Base-by-base conservation (phyloP, 768 basidiomycete species). In the Mrakia frigida region DNA sequence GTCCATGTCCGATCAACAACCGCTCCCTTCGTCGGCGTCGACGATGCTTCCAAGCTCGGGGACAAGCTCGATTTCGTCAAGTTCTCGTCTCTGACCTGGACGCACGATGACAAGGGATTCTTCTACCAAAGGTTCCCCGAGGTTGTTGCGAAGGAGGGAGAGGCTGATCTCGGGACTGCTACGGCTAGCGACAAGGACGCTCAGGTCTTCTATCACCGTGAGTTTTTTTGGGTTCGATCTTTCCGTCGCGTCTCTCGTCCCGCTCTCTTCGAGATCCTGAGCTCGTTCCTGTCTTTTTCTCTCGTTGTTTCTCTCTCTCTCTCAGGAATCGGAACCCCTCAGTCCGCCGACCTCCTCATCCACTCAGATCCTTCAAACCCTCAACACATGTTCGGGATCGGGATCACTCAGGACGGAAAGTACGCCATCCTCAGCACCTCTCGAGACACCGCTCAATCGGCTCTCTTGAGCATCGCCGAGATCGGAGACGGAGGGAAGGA, bases 81-180 rank as follows among this genome's bases (percentile, higher is more conserved):
- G 75, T 76, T 76, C 59, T 52, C 69, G 1, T 10, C 14, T 6
- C 31, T 71, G 25, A 46, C 14, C 3, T 76, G 69, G 92, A 89
- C 89, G 6, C 87, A 88, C 74, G 91, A 93, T 82, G 89, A 88
- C 74, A 89, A 88, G 78, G 92, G 92, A 1, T 92, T 93, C 83
- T 92, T 93, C 84, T 94, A 94, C 82, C 92, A 92, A 35, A n/a
- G 67, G 31, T 77, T 74, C 65, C 73, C 77, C 5, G 78, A 79
- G 68, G 81, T 80, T 25, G 80, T 80, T 25, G 37, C 35, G 21
- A 78, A 80, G n/a, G 33, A 76, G 25, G 75, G 81, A 65, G 78
- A 68, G 11, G 53, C 53, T 23, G 69, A 50, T 39, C 68, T 72
- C 33, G 56, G 74, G 23, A 50, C 33, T 5, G 46, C 46, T 16